These are phyloP conservation scores for Verbena officinalis DNA, from an alignment of 257 asterid species.

Conservation along the genomic window DNA sequence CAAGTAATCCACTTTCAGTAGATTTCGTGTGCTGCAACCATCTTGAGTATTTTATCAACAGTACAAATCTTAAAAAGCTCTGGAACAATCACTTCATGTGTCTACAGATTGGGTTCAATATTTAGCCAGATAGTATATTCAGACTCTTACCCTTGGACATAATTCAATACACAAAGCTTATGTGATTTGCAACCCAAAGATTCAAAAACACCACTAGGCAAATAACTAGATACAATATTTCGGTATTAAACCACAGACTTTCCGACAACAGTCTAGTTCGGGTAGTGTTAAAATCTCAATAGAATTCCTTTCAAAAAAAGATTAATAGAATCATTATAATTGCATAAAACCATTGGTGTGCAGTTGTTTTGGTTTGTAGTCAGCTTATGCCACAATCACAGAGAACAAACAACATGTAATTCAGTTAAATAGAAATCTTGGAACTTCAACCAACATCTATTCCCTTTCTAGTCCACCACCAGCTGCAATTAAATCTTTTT, in stretches of 20 bases:
- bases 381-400: background rate
- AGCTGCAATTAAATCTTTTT: slow-evolving; percentile 12
- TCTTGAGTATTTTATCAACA: background rate
- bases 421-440: background rate
- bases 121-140: background rate
- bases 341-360: too few relatives aligned
- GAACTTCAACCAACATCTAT: background rate
- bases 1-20: background rate
- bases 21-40: background rate
- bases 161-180: background rate
- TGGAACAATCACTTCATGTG: too few relatives aligned
- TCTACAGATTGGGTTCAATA: background rate
- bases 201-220: background rate
- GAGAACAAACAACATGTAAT: background rate
- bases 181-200: background rate
- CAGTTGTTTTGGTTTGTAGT: background rate
- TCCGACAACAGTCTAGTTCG: background rate
- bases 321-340: too few relatives aligned
- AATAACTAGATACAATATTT: too few relatives aligned
- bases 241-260: background rate
- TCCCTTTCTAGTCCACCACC: slow-evolving; percentile 2
- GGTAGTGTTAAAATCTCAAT: background rate
- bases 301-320: background rate
- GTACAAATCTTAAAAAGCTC: too few relatives aligned
- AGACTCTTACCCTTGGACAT: background rate